A percentile compares a stretch with the other conserved stretches of the same genome.
phyloP scores from a whole-genome alignment of 306 rosid genomes.

The Potentilla sterilis region DNA sequence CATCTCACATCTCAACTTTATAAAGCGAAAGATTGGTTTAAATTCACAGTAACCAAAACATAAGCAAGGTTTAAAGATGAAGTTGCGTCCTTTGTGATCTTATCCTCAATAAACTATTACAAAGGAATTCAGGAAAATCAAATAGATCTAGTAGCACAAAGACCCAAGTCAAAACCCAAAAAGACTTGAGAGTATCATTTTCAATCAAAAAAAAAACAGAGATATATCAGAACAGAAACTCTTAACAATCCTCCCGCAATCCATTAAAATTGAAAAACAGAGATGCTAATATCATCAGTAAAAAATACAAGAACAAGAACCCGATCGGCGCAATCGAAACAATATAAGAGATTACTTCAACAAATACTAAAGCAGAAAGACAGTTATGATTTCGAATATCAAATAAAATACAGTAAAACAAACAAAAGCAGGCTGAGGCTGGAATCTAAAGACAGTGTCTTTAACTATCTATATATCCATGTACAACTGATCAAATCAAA shows the following conservation, averaged over 20 bases:
- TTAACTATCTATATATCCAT: too few species aligned
- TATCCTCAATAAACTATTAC: not conserved
- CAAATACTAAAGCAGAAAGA: not conserved
- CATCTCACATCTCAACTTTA: not conserved
- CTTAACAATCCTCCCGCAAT: not conserved
- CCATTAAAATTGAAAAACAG: not conserved
- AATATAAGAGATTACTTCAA: not conserved
- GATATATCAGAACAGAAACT: not conserved
- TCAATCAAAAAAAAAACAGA: not conserved
- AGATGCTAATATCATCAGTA: too few species aligned
- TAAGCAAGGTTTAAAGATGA: not conserved
- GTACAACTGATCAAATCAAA: conserved; percentile 24
- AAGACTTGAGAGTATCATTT: not conserved
- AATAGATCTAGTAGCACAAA: conserved; percentile 20
- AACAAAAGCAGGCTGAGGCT: not conserved
- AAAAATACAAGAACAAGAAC: not conserved
- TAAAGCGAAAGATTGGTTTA: not conserved
- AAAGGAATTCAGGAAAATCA: not conserved
- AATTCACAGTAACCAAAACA: not conserved
- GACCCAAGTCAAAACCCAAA: not conserved
- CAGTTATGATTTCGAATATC: conserved; percentile 13
- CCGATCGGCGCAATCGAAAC: conserved; percentile 8
- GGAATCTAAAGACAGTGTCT: too few species aligned
- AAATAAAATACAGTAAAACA: not conserved
- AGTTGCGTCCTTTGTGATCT: not conserved